These are phyloP conservation scores for Rhinocladiella similis DNA, from an alignment of 2,329 filamentous ascomycete species.

Conservation along the genomic window DNA sequence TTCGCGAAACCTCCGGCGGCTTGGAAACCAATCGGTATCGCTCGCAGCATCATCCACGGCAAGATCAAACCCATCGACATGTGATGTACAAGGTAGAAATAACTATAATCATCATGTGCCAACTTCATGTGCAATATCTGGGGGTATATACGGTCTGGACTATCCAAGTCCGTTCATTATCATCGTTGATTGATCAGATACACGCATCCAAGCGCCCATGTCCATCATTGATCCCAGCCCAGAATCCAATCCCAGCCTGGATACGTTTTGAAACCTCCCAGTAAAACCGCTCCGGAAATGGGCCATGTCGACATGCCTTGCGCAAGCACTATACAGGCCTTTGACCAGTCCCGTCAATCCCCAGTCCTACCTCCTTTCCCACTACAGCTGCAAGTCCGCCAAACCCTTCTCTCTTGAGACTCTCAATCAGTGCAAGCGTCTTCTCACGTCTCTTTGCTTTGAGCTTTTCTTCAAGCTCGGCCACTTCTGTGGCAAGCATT, in stretches of 20 bases:
- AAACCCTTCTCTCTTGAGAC: constrained; percentile 29
- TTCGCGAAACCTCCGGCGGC: constrained; percentile 7
- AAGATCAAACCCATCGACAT: too few relatives aligned
- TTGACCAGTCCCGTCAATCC: constrained; percentile 2
- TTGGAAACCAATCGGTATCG: constrained; percentile 16
- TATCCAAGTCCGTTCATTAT: too few relatives aligned
- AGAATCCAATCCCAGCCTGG: too few relatives aligned
- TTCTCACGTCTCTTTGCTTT: constrained; percentile 25
- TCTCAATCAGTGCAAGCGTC: constrained; percentile 25
- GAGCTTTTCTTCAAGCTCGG: constrained; percentile 26
- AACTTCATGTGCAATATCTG: background rate
- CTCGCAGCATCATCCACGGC: background rate
- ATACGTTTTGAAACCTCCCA: too few relatives aligned
- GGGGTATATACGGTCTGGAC: background rate
- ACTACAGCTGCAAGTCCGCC: constrained; percentile 25
- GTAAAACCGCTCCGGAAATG: too few relatives aligned
- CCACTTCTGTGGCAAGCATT: constrained; percentile 24
- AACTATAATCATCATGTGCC: background rate
- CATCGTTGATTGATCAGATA: too few relatives aligned
- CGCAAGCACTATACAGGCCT: background rate
- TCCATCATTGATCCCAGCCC: too few relatives aligned
- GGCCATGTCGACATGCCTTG: background rate
- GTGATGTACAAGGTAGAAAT: background rate
- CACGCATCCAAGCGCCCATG: too few relatives aligned
- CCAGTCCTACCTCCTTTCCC: constrained; percentile 27